A percentile compares a stretch with the other conserved stretches of the same genome.
Evolutionary conservation across 805 yeast genomes (phyloP).

Genomic region (Pichia pseudocactophila): DNA sequence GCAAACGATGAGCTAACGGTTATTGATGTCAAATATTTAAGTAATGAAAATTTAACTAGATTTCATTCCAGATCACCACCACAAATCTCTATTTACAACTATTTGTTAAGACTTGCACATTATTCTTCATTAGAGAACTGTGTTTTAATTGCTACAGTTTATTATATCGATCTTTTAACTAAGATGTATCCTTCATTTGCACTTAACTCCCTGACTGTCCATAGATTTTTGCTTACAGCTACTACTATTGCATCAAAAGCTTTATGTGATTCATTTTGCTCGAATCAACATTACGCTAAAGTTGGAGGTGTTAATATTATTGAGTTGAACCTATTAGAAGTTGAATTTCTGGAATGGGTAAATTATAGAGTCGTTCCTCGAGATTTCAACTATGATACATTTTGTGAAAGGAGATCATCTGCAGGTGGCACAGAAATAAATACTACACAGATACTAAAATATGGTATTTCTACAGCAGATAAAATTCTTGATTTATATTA

Average conservation of each 20-base stretch:
- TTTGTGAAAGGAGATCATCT: slow-evolving; percentile 18
- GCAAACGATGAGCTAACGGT: slow-evolving; percentile 50
- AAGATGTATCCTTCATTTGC: slow-evolving; percentile 73
- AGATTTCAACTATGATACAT: slow-evolving; percentile 30
- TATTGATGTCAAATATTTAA: slow-evolving; percentile 26
- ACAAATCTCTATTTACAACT: slow-evolving; percentile 68
- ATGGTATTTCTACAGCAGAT: slow-evolving; percentile 27
- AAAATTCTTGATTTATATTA: slow-evolving; percentile 42
- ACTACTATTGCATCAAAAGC: slow-evolving; percentile 88
- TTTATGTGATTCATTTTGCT: slow-evolving; percentile 86
- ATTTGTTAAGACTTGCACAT: slow-evolving; percentile 65
- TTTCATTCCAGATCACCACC: slow-evolving; percentile 95
- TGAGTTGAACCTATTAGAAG: slow-evolving; percentile 80
- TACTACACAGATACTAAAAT: slow-evolving; percentile 16
- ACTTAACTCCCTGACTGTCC: slow-evolving; percentile 86
- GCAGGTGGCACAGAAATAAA: slow-evolving; percentile 16
- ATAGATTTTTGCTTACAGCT: slow-evolving; percentile 81
- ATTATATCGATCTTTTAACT: slow-evolving; percentile 80
- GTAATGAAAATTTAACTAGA: slow-evolving; percentile 52
- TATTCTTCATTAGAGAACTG: slow-evolving; percentile 83
- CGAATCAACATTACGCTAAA: slow-evolving; percentile 87
- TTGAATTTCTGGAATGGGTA: slow-evolving; percentile 75
- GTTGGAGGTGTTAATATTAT: slow-evolving; percentile 87
- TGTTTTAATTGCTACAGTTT: slow-evolving; percentile 72
- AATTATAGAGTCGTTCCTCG: slow-evolving; percentile 68